Base-by-base conservation (phyloP, 202 grass and related monocot species). In the Elaeis oleifera region DNA sequence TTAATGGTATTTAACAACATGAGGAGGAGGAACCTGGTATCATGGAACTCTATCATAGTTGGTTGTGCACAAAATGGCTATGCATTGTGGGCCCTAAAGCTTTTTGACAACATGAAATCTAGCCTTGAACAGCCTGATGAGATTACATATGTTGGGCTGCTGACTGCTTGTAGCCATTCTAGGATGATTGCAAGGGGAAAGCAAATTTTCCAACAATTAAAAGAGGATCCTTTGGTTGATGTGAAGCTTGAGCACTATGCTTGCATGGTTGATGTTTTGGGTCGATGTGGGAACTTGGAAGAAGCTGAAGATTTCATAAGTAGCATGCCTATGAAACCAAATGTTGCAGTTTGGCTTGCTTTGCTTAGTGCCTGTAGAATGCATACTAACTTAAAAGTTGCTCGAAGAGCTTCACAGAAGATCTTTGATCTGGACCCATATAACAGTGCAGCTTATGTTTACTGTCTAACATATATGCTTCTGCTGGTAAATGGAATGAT, bases 191-290 rank as follows among this genome's bases (percentile, higher is more conserved):
- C 75, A 23, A 71, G 58, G 23, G 80, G 72, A 39, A 83, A 51
- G 23, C 56, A 71, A 54, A 66, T 65, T 64, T 83, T 80, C 71
- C 67, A 58, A 62, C 54, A 63, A 17, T 50, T 83, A 68, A 53
- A 80, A 61, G 71, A 61, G n/a, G 80, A 88, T 69, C 17, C 50
- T 62, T 63, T 7, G 23, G 67, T 83, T 18, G 69, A 74, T 44
- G 21, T 89, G n/a, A 74, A 60, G 64, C 77, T 74, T 5, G 76
- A 78, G 73, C 80, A 83, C 65, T 80, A 63, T 77, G 31, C 53
- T 76, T 83, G 75, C 60, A 88, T 83, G 84, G 84, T 83, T 70
- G 80, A 83, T 69, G 71, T 80, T 74, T 68, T 88, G 22, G 59
- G 53, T 57, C 72, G 68, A 54, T 80, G 84, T 22, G 63, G 63